Evolutionary conservation across 208 protist species (phyloP), one percentile per base, ranked within the genome.

Genomic region (Crithidia bombi): DNA sequence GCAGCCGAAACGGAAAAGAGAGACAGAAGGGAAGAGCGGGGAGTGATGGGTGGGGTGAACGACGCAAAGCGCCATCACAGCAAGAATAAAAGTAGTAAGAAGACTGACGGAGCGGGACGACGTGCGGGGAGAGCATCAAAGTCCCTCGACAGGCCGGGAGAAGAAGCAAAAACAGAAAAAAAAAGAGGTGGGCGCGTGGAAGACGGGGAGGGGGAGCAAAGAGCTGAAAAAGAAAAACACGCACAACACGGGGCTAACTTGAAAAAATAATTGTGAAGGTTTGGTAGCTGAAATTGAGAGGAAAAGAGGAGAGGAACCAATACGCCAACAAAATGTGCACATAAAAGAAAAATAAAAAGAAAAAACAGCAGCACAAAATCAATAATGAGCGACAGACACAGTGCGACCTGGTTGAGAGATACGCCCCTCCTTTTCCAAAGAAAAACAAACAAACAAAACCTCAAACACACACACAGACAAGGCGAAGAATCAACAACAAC

Each of bases 321-420:
- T 6, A 50, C 10, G 19, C 15, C 6, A 50, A 50, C 19, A 11
- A 50, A 11, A 21, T 50, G 44, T 50, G 33, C n/a, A 35, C 33
- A 43, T 26, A 35, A 28, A 10, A 11, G 17, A 28, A 58, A 50
- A 32, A 41, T 35, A 69, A 59, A 52, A 44, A 17, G 28, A 52
- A 28, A 70, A 43, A 61, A 46, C 44, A 57, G 19, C 15, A 41
- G 30, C 23, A 57, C 5, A 51, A 12, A 69, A 23, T 38, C 28
- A 15, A 52, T 12, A 52, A 21, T 28, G 51, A 33, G 23, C 30
- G 14, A 33, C 6, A 50, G 44, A n/a, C n/a, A n/a, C n/a, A n/a
- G n/a, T n/a, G n/a, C n/a, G 38, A 43, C 10, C 14, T 14, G 38
- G 38, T 43, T 43, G 14, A 43, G 38, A 43, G n/a, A n/a, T n/a